Conservation (phyloP, 129 eudicot genomes). For the Chrysanthemum makinoi region DNA sequence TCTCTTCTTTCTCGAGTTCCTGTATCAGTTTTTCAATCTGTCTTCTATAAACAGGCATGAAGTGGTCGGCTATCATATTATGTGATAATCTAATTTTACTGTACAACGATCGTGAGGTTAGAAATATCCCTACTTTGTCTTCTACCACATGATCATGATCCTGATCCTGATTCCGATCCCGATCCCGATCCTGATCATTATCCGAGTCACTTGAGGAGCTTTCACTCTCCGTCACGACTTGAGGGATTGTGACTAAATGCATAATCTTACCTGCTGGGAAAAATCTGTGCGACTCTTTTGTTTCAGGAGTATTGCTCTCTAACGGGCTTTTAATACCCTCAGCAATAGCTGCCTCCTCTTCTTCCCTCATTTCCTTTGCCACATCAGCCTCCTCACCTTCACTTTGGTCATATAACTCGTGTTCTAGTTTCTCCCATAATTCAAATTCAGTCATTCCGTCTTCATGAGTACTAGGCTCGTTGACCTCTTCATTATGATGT, state of each 20-base stretch:
- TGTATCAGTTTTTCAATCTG: slow-evolving; percentile 76
- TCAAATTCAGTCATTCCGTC: slow-evolving; percentile 81
- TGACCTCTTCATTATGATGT: slow-evolving; percentile 23
- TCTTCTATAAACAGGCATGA: slow-evolving; percentile 91
- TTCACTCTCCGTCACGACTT: slow-evolving; percentile 37
- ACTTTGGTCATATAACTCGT: slow-evolving; percentile 60
- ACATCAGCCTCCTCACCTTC: slow-evolving; percentile 56
- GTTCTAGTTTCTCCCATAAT: slow-evolving; percentile 87
- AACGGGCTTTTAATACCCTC: slow-evolving; percentile 44
- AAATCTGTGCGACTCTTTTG: slow-evolving; percentile 86
- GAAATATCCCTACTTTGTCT: slow-evolving; percentile 64
- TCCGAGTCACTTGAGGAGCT: slow-evolving; percentile 35
- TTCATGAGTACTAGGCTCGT: slow-evolving; percentile 38
- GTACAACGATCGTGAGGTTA: slow-evolving; percentile 65
- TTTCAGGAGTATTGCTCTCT: slow-evolving; percentile 40
- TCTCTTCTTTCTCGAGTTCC: slow-evolving; percentile 56
- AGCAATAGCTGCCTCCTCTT: slow-evolving; percentile 72
- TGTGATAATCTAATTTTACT: slow-evolving; percentile 80
- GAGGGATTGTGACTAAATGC: slow-evolving; percentile 65
- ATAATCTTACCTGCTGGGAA: slow-evolving; percentile 91
- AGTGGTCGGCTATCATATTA: slow-evolving; percentile 88
- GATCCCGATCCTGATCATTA: slow-evolving; percentile 17
- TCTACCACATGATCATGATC: slow-evolving; percentile 40
- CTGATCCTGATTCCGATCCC: slow-evolving; percentile 22
- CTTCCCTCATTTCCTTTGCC: slow-evolving; percentile 81